Conservation (phyloP, 495 filamentous ascomycete genomes). For the Chlorociboria aeruginascens region DNA sequence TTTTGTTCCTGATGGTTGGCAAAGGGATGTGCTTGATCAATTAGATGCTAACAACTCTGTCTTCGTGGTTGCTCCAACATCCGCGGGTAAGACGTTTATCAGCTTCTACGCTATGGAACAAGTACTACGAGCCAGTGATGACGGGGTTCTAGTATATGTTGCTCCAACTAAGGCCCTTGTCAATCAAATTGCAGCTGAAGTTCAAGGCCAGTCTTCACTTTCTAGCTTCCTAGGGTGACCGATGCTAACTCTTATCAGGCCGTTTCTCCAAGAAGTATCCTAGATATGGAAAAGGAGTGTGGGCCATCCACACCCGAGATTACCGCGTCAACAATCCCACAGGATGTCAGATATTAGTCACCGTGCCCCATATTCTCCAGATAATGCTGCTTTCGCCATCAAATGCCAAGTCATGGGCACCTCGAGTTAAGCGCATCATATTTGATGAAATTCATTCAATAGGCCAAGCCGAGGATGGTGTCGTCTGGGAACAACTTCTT, state of each 20-base stretch:
- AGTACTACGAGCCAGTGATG: conserved; percentile 50
- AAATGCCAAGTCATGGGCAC: conserved; percentile 57
- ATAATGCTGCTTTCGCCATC: conserved; percentile 62
- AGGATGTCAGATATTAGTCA: conserved; percentile 64
- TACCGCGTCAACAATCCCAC: conserved; percentile 57
- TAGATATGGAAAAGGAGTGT: conserved; percentile 47
- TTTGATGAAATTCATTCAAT: conserved; percentile 82
- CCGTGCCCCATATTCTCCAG: conserved; percentile 65
- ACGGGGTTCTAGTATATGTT: conserved; percentile 63
- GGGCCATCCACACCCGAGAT: conserved; percentile 70
- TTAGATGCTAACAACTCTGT: conserved; percentile 56
- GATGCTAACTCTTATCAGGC: conserved; percentile 24
- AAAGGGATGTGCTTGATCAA: conserved; percentile 58
- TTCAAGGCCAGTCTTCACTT: conserved; percentile 26
- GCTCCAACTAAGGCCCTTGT: conserved; percentile 75
- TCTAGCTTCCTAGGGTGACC: background rate
- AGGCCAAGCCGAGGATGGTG: conserved; percentile 62
- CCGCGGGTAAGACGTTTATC: conserved; percentile 48
- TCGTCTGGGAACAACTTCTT: conserved; percentile 73
- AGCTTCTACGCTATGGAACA: conserved; percentile 73
- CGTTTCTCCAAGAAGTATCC: conserved; percentile 52
- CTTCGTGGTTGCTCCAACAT: conserved; percentile 68
- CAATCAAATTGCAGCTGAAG: conserved; percentile 72
- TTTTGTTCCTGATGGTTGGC: conserved; percentile 68
- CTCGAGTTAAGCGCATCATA: conserved; percentile 57